These are phyloP conservation scores for Fusarium pseudonygamai DNA, from an alignment of 2,329 filamentous ascomycete species.

Conservation along the genomic window DNA sequence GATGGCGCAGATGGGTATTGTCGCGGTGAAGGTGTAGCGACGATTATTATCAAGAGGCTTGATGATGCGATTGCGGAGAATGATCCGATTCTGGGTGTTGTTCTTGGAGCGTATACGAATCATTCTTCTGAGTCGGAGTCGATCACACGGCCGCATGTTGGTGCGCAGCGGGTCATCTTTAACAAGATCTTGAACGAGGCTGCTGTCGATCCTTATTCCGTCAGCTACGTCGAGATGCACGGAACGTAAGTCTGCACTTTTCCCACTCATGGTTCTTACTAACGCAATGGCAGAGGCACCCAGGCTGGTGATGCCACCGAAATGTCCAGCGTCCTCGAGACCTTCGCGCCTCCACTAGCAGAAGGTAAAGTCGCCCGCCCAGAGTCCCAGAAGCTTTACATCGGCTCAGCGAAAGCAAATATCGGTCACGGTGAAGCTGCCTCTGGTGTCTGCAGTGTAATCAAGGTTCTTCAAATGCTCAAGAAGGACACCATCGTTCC, in stretches of 20 bases:
- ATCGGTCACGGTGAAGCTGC: conserved; percentile 72
- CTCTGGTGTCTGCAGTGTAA: conserved; percentile 62
- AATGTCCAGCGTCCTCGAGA: conserved; percentile 77
- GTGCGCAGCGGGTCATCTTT: conserved; percentile 69
- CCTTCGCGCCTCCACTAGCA: conserved; percentile 53
- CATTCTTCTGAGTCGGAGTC: conserved; percentile 76
- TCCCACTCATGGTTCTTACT: no score
- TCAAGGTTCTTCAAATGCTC: conserved; percentile 65
- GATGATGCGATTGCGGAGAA: conserved; percentile 62
- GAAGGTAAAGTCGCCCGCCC: background rate
- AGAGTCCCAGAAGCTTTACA: conserved; percentile 52
- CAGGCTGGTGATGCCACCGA: conserved; percentile 85
- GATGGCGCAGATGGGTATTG: conserved; percentile 69
- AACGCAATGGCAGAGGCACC: no score
- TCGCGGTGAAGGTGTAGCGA: conserved; percentile 59
- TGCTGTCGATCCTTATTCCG: conserved; percentile 77
- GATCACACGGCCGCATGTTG: conserved; percentile 76
- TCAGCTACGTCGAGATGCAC: conserved; percentile 91
- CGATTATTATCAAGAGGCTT: conserved; percentile 60
- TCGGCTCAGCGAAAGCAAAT: conserved; percentile 73
- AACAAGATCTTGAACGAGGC: conserved; percentile 74
- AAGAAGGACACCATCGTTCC: conserved; percentile 59
- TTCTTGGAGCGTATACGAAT: conserved; percentile 72
- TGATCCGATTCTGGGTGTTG: conserved; percentile 72
- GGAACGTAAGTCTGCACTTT: conserved; percentile 61